phyloP scores from a whole-genome alignment of 2,329 filamentous ascomycete species.

The Venturia asperata region DNA sequence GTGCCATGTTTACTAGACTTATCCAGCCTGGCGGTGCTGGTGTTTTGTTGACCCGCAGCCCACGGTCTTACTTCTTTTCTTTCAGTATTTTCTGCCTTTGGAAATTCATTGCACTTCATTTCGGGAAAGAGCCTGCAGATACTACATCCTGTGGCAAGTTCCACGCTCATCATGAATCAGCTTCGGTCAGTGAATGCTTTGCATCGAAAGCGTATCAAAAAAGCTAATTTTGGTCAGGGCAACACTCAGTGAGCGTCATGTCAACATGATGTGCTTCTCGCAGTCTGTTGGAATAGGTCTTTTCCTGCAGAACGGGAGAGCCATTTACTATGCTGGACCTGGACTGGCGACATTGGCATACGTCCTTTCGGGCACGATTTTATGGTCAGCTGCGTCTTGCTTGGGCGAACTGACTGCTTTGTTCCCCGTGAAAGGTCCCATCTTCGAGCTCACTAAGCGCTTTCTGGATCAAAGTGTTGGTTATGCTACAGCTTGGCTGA shows the following conservation, averaged over 20 bases:
- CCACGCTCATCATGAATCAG: not conserved
- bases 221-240: not conserved
- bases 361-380: constrained; percentile 31
- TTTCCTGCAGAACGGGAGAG: constrained; percentile 33
- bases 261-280: constrained; percentile 35
- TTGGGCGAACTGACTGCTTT: constrained; percentile 37
- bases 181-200: not conserved
- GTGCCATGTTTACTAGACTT: not conserved
- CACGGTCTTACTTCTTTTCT: not conserved
- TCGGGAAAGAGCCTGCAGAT: too few species aligned
- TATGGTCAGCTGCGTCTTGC: constrained; percentile 34
- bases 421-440: constrained; percentile 36
- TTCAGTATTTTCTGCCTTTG: not conserved
- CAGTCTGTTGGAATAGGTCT: constrained; percentile 33
- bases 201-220: not conserved
- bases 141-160: too few species aligned
- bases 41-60: too few species aligned
- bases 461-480: constrained; percentile 40
- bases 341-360: constrained; percentile 33
- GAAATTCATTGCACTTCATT: not conserved
- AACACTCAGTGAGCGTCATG: constrained; percentile 28
- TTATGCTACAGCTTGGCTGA: constrained; percentile 42
- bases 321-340: constrained; percentile 34
- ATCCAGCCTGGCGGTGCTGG: not conserved
- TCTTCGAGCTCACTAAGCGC: constrained; percentile 35